phyloP scores from a whole-genome alignment of 2,329 filamentous ascomycete species.

The Arachnopeziza araneosa region DNA sequence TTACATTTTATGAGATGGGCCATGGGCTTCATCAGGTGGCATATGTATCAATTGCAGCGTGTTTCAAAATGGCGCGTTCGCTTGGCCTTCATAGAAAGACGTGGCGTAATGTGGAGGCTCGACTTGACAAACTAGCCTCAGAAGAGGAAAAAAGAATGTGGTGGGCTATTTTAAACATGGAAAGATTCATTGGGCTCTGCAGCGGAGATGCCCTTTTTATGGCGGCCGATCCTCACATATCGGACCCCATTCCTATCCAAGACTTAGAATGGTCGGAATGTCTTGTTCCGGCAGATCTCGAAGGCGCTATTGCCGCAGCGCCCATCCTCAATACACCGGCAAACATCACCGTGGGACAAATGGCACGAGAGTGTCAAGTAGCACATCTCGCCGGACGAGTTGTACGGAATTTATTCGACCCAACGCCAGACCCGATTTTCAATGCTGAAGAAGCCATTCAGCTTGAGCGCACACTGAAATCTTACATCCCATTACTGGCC shows the following conservation, averaged over 20 bases:
- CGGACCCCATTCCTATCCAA: constrained; percentile 6
- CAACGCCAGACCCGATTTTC: background rate
- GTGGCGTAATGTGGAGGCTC: background rate
- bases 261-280: background rate
- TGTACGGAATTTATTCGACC: constrained; percentile 6
- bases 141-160: constrained; percentile 12
- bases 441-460: constrained; percentile 3
- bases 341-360: constrained; percentile 2
- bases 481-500: constrained; percentile 4
- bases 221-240: constrained; percentile 4
- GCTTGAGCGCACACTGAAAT: constrained; percentile 6
- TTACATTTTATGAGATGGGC: constrained; percentile 12
- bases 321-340: background rate
- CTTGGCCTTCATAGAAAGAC: constrained; percentile 5
- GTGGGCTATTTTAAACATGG: constrained; percentile 8
- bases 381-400: constrained; percentile 8
- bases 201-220: constrained; percentile 2
- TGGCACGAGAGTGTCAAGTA: constrained; percentile 12
- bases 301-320: background rate
- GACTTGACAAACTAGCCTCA: background rate
- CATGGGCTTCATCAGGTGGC: constrained; percentile 5
- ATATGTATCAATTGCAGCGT: constrained; percentile 4
- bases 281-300: background rate
- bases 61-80: background rate
- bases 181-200: constrained; percentile 2